Percentiles rank a stretch among this genome's conserved stretches.
Evolutionary conservation across 768 basidiomycete genomes (phyloP).

Genomic region (Mycena belliarum): DNA sequence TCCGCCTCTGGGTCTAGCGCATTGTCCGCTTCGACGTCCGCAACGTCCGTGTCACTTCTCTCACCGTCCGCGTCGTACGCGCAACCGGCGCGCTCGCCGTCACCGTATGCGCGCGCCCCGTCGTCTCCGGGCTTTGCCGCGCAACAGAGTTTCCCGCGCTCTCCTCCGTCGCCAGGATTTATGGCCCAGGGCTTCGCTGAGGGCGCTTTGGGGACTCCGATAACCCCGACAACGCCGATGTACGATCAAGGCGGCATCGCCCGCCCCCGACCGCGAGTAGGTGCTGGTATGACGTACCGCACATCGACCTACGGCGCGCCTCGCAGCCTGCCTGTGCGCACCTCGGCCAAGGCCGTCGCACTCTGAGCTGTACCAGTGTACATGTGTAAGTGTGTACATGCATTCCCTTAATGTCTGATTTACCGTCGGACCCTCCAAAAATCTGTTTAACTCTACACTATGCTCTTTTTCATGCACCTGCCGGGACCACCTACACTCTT

Average conservation of each 20-base stretch:
- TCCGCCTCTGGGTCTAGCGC: conserved; percentile 5
- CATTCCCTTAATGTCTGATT: too few relatives aligned
- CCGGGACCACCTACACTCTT: neutral
- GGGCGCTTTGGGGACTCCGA: neutral
- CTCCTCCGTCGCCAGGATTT: neutral
- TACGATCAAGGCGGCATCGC: conserved; percentile 12
- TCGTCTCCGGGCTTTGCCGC: too few relatives aligned
- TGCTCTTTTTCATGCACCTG: neutral
- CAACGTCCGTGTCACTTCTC: conserved; percentile 16
- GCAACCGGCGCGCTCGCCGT: neutral
- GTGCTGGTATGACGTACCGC: conserved; percentile 55
- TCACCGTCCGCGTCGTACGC: conserved; percentile 6
- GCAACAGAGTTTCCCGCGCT: neutral
- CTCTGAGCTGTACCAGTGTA: too few relatives aligned
- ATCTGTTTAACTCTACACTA: too few relatives aligned
- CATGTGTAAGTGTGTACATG: too few relatives aligned
- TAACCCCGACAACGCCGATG: conserved; percentile 19
- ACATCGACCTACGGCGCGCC: conserved; percentile 20
- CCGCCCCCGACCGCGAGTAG: conserved; percentile 43
- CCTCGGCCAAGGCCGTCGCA: conserved; percentile 11
- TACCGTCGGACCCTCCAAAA: too few relatives aligned
- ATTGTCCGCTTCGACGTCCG: conserved; percentile 12
- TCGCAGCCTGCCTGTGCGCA: neutral
- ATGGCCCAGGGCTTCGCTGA: too few relatives aligned
- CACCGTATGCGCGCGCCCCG: conserved; percentile 1